phyloP scores from a whole-genome alignment of 139 green algal genomes.

The Chlorella sp. region DNA sequence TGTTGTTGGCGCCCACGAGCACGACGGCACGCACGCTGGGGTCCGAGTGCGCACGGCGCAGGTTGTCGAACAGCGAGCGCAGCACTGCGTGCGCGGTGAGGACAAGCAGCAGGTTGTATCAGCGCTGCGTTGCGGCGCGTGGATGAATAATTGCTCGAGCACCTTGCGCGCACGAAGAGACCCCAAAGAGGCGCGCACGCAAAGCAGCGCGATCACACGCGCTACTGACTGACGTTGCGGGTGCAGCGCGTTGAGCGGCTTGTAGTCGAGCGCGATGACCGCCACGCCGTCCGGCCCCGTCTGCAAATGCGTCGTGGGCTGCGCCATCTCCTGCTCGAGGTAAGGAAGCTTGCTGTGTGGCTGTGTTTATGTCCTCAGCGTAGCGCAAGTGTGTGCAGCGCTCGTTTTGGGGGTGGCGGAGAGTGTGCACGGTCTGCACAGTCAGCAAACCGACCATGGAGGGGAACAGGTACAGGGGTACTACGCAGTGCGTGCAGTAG shows the following conservation, averaged over 20 bases:
- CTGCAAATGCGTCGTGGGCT: slow-evolving; percentile 18
- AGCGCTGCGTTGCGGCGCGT: too few relatives aligned
- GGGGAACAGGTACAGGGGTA: too few relatives aligned
- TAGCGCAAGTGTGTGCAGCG: too few relatives aligned
- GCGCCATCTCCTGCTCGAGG: too few relatives aligned
- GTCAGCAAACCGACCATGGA: too few relatives aligned
- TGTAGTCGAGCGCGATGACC: slow-evolving; percentile 84
- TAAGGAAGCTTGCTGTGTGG: too few relatives aligned
- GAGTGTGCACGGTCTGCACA: too few relatives aligned
- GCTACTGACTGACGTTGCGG: slow-evolving; percentile 46
- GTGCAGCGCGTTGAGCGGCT: slow-evolving; percentile 94
- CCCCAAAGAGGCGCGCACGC: neutral
- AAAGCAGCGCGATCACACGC: neutral
- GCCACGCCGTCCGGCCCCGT: slow-evolving; percentile 69
- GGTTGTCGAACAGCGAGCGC: slow-evolving; percentile 61
- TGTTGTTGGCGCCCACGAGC: slow-evolving; percentile 68
- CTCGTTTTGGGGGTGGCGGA: too few relatives aligned
- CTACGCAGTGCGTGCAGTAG: too few relatives aligned
- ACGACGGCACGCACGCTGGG: slow-evolving; percentile 82
- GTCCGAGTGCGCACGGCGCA: slow-evolving; percentile 65
- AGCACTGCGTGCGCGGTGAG: slow-evolving; percentile 61
- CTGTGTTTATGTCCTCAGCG: too few relatives aligned
- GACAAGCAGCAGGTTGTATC: neutral
- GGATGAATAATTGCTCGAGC: too few relatives aligned
- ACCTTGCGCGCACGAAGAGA: too few relatives aligned